phyloP scores from a whole-genome alignment of 495 filamentous ascomycete genomes.

The Penicillium paradoxum region DNA sequence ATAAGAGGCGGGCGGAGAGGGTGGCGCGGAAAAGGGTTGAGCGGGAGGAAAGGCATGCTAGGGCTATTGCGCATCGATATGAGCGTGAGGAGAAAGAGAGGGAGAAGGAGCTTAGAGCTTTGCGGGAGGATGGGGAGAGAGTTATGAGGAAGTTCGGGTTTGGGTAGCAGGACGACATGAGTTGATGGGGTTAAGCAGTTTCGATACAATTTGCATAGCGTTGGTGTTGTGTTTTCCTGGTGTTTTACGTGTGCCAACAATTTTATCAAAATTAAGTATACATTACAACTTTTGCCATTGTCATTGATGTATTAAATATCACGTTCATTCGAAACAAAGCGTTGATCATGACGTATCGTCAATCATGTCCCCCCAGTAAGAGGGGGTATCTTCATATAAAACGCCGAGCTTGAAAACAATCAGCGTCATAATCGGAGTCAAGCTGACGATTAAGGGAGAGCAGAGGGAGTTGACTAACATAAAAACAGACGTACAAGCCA shows the following conservation, averaged over 20 bases:
- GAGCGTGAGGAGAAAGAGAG: constrained; percentile 38
- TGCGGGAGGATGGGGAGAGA: constrained; percentile 29
- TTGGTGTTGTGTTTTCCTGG: no score
- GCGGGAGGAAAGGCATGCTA: constrained; percentile 33
- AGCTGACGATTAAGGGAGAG: neutral
- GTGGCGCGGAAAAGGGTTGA: constrained; percentile 31
- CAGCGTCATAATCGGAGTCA: neutral
- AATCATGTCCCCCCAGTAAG: constrained; percentile 15
- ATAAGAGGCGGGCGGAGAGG: constrained; percentile 35
- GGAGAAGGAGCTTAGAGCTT: constrained; percentile 29
- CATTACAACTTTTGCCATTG: neutral
- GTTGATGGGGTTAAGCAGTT: no score
- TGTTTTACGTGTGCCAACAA: neutral
- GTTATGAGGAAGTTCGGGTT: constrained; percentile 28
- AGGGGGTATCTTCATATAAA: constrained; percentile 23
- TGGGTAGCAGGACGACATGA: constrained; percentile 1
- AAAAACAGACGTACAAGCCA: constrained; percentile 1
- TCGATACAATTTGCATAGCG: no score
- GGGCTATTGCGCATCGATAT: constrained; percentile 33
- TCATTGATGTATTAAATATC: neutral
- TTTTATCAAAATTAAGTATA: neutral
- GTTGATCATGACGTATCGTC: constrained; percentile 18
- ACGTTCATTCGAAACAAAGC: constrained; percentile 3
- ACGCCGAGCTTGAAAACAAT: constrained; percentile 15
- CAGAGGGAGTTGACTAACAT: neutral